Evolutionary conservation across 176 grass and related monocot genomes (phyloP).

Genomic region (barley (Hordeum vulgare)): MorexV3_pseudomolecules_assembly NC_058521.1:253649112-253649611

Average conservation of each 20-base stretch:
- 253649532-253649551: neutral
- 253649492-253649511: neutral
- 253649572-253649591: neutral
- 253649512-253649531: neutral
- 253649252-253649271: too few relatives aligned
- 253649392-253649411: neutral
- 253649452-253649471: conserved; percentile 42
- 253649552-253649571: too few relatives aligned
- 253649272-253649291: too few relatives aligned
- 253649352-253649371: neutral
- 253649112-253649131: too few relatives aligned
- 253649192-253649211: too few relatives aligned
- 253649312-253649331: too few relatives aligned
- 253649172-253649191: too few relatives aligned
- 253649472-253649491: conserved; percentile 29
- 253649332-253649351: neutral
- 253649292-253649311: too few relatives aligned
- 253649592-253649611: neutral
- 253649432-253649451: conserved; percentile 56
- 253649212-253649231: too few relatives aligned
- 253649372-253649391: neutral
- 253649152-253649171: too few relatives aligned
- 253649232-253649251: too few relatives aligned
- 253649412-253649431: conserved; percentile 42
- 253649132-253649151: too few relatives aligned